Percentiles rank a stretch among this genome's conserved stretches.
Conservation (phyloP, 2,329 filamentous ascomycete genomes). For the Arthroderma sp. region DNA sequence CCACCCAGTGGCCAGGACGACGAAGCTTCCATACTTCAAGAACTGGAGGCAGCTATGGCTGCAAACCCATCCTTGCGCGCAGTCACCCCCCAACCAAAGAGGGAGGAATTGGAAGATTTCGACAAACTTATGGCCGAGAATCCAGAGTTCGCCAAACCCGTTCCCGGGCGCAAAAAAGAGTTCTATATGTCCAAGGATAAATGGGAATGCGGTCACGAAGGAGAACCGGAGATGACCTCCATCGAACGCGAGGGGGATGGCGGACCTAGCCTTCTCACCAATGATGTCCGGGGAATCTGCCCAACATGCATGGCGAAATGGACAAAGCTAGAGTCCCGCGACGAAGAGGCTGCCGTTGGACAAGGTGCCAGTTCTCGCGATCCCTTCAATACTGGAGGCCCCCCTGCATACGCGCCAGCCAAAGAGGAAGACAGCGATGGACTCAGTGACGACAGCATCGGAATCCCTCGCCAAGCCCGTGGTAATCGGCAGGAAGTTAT, state of each 20-base stretch:
- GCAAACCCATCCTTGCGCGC: conserved; percentile 10
- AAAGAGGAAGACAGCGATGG: too few relatives aligned
- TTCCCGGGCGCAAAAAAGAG: conserved; percentile 2
- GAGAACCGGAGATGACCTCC: conserved; percentile 6
- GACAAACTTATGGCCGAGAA: conserved; percentile 10
- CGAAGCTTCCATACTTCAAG: conserved; percentile 8
- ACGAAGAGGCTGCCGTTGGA: too few relatives aligned
- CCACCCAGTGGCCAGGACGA: neutral
- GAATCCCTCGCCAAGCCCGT: too few relatives aligned
- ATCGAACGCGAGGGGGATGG: conserved; percentile 10
- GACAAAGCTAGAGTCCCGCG: conserved; percentile 7
- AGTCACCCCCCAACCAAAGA: neutral
- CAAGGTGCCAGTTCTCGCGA: too few relatives aligned
- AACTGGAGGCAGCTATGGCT: conserved; percentile 9
- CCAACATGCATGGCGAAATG: conserved; percentile 11
- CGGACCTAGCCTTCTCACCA: conserved; percentile 3
- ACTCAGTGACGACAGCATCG: too few relatives aligned
- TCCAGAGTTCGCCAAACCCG: conserved; percentile 9
- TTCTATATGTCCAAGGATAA: conserved; percentile 11
- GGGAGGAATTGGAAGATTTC: conserved; percentile 12
- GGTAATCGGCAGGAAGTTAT: too few relatives aligned
- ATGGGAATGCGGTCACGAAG: conserved; percentile 12
- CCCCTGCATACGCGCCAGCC: too few relatives aligned
- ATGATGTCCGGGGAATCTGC: conserved; percentile 11
- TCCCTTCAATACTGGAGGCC: too few relatives aligned